A percentile compares a stretch with the other conserved stretches of the same genome.
These are phyloP conservation scores for Backusella macrospora DNA, from an alignment of 192 early-diverging fungal genomes.

Conservation along the genomic window DNA sequence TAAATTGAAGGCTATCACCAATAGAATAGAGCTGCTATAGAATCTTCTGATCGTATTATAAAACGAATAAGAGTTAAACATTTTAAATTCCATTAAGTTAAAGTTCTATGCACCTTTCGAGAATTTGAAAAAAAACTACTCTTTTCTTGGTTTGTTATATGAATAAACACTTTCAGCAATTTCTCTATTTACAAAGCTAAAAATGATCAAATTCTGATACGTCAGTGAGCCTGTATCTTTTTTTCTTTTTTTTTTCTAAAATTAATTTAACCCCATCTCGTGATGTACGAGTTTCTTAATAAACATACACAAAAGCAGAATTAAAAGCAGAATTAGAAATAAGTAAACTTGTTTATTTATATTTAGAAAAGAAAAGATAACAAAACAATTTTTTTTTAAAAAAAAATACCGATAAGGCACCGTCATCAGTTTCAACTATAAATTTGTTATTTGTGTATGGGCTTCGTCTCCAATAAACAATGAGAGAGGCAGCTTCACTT, in stretches of 20 bases:
- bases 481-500: slow-evolving; percentile 2
- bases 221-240: not conserved
- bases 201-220: not conserved
- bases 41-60: not conserved
- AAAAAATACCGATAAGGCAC: not conserved
- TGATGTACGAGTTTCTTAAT: not conserved
- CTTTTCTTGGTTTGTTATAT: not conserved
- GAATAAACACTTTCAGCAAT: not conserved
- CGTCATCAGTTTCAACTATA: not conserved
- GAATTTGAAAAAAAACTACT: not conserved
- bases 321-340: not conserved
- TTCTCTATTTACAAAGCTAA: not conserved
- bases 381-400: not conserved
- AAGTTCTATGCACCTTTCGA: not conserved
- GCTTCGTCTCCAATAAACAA: slow-evolving; percentile 7
- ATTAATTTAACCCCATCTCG: slow-evolving; percentile 3
- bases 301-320: slow-evolving; percentile 4
- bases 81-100: not conserved
- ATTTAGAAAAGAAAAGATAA: not conserved
- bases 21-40: slow-evolving; percentile 4
- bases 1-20: not conserved
- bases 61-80: not conserved
- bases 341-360: not conserved
- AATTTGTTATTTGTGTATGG: not conserved
- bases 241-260: not conserved